phyloP scores from a whole-genome alignment of 2,329 filamentous ascomycete species.

The Periconia digitata region DNA sequence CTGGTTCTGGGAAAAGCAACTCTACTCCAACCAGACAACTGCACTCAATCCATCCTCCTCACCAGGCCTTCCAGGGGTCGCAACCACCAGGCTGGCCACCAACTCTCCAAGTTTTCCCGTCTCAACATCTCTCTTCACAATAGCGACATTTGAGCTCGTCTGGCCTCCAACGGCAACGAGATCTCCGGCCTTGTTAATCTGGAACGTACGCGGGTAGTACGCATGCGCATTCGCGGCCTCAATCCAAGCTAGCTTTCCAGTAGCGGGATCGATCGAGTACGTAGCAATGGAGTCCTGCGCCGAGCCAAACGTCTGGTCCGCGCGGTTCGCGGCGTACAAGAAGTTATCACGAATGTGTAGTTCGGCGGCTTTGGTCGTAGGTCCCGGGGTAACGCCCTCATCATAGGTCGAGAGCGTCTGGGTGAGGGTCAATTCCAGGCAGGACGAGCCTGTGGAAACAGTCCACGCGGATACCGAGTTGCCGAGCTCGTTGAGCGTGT shows the following conservation, averaged over 20 bases:
- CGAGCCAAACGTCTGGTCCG: slow-evolving; percentile 23
- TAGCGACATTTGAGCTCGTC: slow-evolving; percentile 19
- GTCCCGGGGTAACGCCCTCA: slow-evolving; percentile 11
- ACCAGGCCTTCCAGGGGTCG: slow-evolving; percentile 14
- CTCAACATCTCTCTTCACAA: slow-evolving; percentile 16
- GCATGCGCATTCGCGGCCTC: slow-evolving; percentile 21
- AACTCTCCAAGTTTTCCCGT: slow-evolving; percentile 18
- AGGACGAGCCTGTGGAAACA: slow-evolving; percentile 16
- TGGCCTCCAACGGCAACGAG: slow-evolving; percentile 22
- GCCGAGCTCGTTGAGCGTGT: slow-evolving; percentile 27
- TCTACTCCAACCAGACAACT: slow-evolving; percentile 20
- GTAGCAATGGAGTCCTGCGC: slow-evolving; percentile 26
- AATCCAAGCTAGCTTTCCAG: slow-evolving; percentile 21
- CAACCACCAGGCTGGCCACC: slow-evolving; percentile 17
- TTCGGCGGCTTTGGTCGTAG: slow-evolving; percentile 24
- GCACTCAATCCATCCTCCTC: slow-evolving; percentile 21
- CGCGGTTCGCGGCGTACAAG: slow-evolving; percentile 29
- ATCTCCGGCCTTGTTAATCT: slow-evolving; percentile 20
- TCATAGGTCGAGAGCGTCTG: slow-evolving; percentile 25
- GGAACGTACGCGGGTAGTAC: slow-evolving; percentile 28
- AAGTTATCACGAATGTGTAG: slow-evolving; percentile 23
- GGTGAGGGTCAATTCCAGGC: slow-evolving; percentile 19
- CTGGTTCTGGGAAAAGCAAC: too few relatives aligned
- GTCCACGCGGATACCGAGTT: slow-evolving; percentile 24
- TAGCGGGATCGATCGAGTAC: slow-evolving; percentile 16